A percentile compares a stretch with the other conserved stretches of the same genome.
Conservation (phyloP, 2,329 filamentous ascomycete genomes). For the Fusarium mundagurra region DNA sequence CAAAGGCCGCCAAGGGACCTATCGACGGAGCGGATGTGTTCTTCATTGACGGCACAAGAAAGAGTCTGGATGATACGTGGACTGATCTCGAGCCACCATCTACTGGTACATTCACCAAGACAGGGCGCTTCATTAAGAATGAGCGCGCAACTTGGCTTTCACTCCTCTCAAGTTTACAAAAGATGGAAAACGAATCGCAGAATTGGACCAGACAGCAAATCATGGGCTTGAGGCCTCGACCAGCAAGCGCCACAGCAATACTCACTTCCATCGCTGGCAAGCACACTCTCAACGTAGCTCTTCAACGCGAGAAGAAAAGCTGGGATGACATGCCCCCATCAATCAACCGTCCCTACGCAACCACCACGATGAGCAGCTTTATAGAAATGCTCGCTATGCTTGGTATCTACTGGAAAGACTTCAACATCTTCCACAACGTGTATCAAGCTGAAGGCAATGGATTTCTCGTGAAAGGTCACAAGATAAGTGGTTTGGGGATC, state of each 20-base stretch:
- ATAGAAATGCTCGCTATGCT: conserved; percentile 23
- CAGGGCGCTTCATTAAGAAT: conserved; percentile 6
- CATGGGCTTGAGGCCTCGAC: conserved; percentile 6
- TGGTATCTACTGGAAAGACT: conserved; percentile 16
- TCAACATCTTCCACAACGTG: neutral
- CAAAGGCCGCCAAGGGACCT: neutral
- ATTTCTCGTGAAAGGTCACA: conserved; percentile 5
- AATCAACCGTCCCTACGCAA: conserved; percentile 12
- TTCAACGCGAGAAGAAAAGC: conserved; percentile 14
- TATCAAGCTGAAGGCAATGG: conserved; percentile 19
- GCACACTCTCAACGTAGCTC: neutral
- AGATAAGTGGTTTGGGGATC: conserved; percentile 12
- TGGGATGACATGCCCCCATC: conserved; percentile 19
- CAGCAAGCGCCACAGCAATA: conserved; percentile 2
- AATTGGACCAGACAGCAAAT: conserved; percentile 23
- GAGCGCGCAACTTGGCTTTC: conserved; percentile 17
- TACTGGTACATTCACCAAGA: neutral
- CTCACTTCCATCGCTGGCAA: conserved; percentile 8
- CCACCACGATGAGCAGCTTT: conserved; percentile 11
- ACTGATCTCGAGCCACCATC: conserved; percentile 1
- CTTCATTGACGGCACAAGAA: conserved; percentile 3
- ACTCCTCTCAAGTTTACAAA: neutral
- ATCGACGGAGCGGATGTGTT: neutral
- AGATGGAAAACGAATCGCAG: conserved; percentile 18
- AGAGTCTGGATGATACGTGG: conserved; percentile 13